Conservation (phyloP, 169 alveolate genomes). For the Gregarina niphandrodes region DNA sequence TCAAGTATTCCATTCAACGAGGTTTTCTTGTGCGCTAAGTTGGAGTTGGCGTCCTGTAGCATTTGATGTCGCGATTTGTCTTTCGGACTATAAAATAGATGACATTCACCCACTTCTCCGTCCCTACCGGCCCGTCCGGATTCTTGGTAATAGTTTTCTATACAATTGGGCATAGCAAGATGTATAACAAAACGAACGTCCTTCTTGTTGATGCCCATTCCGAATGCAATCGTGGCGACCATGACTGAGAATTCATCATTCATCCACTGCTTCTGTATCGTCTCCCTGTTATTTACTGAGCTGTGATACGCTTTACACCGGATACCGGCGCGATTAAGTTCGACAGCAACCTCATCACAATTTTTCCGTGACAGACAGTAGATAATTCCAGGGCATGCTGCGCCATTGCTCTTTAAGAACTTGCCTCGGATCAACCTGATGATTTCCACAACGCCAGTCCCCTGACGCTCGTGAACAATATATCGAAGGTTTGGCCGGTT, state of each 20-base stretch:
- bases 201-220: slow-evolving; percentile 95
- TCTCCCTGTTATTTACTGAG: too few relatives aligned
- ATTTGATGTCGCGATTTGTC: slow-evolving; percentile 13
- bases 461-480: slow-evolving; percentile 13
- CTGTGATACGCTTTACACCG: slow-evolving; percentile 38
- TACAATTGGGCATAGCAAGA: slow-evolving; percentile 75
- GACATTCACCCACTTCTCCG: slow-evolving; percentile 25
- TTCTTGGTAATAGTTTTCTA: slow-evolving; percentile 89
- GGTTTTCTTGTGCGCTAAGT: too few relatives aligned
- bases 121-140: slow-evolving; percentile 90
- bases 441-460: not conserved
- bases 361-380: slow-evolving; percentile 75
- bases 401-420: not conserved
- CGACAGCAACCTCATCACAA: slow-evolving; percentile 56
- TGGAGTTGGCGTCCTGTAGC: too few relatives aligned
- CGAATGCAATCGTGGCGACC: slow-evolving; percentile 97
- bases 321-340: slow-evolving; percentile 27
- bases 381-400: too few relatives aligned
- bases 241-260: slow-evolving; percentile 60
- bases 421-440: not conserved
- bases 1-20: too few relatives aligned
- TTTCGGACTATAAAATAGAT: slow-evolving; percentile 12
- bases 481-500: slow-evolving; percentile 59
- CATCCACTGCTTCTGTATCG: slow-evolving; percentile 55
- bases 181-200: slow-evolving; percentile 93